phyloP scores from a whole-genome alignment of 768 basidiomycete genomes.

The Pulveroboletus frians region DNA sequence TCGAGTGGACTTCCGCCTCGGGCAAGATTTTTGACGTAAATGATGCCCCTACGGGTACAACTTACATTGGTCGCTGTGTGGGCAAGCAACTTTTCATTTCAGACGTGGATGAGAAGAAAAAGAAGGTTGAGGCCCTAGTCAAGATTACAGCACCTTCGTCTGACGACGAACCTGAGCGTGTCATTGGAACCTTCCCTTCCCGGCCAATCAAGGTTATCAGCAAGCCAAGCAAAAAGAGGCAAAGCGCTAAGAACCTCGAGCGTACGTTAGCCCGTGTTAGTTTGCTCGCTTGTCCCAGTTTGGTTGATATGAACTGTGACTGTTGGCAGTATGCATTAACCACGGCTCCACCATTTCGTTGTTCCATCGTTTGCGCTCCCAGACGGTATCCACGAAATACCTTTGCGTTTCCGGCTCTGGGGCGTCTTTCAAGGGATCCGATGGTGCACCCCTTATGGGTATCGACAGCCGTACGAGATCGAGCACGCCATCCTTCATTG shows the following conservation, averaged over 20 bases:
- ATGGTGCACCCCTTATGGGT: slow-evolving; percentile 82
- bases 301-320: slow-evolving; percentile 10
- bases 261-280: slow-evolving; percentile 46
- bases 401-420: slow-evolving; percentile 93
- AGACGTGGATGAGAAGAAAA: slow-evolving; percentile 92
- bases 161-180: slow-evolving; percentile 75
- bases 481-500: slow-evolving; percentile 83
- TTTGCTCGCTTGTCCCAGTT: slow-evolving; percentile 8
- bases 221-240: slow-evolving; percentile 96
- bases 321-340: slow-evolving; percentile 77
- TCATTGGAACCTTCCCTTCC: slow-evolving; percentile 86
- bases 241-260: slow-evolving; percentile 89
- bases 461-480: slow-evolving; percentile 65
- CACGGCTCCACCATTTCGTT: slow-evolving; percentile 94
- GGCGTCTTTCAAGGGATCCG: slow-evolving; percentile 89
- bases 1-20: slow-evolving; percentile 82
- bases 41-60: slow-evolving; percentile 74
- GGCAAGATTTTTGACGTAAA: slow-evolving; percentile 82
- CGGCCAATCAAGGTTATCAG: slow-evolving; percentile 98
- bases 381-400: slow-evolving; percentile 94
- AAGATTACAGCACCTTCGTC: slow-evolving; percentile 77
- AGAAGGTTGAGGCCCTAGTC: slow-evolving; percentile 90
- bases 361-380: slow-evolving; percentile 93
- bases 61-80: slow-evolving; percentile 88
- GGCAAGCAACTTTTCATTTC: slow-evolving; percentile 95